Conservation (phyloP, 129 eudicot species). For the Silybum marianum region DNA sequence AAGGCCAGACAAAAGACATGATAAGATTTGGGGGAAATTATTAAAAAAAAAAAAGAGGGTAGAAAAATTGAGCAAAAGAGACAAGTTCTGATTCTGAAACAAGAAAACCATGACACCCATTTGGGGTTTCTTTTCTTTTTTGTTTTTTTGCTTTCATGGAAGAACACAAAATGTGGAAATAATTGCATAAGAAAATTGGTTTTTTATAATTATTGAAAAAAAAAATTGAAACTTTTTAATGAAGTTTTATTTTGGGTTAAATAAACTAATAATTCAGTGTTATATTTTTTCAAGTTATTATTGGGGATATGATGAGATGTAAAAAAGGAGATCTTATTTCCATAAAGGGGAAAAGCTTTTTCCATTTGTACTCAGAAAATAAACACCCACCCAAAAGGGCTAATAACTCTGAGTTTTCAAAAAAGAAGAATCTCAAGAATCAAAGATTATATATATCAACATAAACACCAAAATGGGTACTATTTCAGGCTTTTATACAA, state of each 20-base stretch:
- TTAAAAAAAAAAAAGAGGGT: slow-evolving; percentile 31
- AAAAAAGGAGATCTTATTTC: slow-evolving; percentile 77
- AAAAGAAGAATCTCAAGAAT: slow-evolving; percentile 64
- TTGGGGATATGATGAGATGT: slow-evolving; percentile 64
- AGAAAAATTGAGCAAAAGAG: slow-evolving; percentile 45
- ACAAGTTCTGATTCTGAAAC: slow-evolving; percentile 65
- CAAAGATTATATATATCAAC: slow-evolving; percentile 23
- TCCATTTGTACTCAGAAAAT: slow-evolving; percentile 51
- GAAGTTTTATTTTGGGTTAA: slow-evolving; percentile 7
- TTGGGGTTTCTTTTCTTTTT: slow-evolving; percentile 11
- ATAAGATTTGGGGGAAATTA: slow-evolving; percentile 40
- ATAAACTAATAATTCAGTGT: slow-evolving; percentile 23
- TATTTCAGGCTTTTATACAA: slow-evolving; percentile 23
- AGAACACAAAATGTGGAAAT: slow-evolving; percentile 35
- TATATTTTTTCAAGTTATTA: slow-evolving; percentile 26
- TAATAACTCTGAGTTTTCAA: slow-evolving; percentile 52
- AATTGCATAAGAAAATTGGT: not conserved
- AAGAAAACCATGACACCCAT: slow-evolving; percentile 57
- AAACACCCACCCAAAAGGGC: slow-evolving; percentile 56
- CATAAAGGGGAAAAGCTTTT: slow-evolving; percentile 69
- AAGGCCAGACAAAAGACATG: slow-evolving; percentile 31
- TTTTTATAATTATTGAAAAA: not conserved
- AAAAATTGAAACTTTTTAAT: slow-evolving; percentile 13
- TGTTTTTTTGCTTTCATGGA: not conserved
- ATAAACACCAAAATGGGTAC: slow-evolving; percentile 38